Base-by-base conservation (phyloP, 805 yeast genomes). In the Metschnikowia cubensis region DNA sequence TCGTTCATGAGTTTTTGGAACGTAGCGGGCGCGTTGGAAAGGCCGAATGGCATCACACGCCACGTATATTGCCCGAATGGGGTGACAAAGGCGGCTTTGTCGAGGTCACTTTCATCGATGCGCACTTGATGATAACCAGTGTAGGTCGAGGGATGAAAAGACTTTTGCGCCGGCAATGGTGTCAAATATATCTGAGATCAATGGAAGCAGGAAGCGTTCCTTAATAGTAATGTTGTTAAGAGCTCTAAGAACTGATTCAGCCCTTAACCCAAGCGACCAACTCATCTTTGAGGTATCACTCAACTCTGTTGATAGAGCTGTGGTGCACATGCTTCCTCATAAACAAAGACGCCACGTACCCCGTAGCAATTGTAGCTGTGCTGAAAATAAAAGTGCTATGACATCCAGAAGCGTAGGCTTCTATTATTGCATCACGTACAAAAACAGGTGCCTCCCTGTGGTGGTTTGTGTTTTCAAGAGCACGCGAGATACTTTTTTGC, bases 311-410 rank as follows among this genome's bases (percentile, higher is more conserved):
- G 38, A 83, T 66, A 2, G 78, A 75, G 1, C 81, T 59, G 61
- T 82, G 86, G 41, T 85, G 67, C 48, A 71, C 75, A 61, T 83
- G 78, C 62, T 84, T 89, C 53, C 73, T 76, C 67, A 84, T 79
- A 48, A 81, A 66, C 32, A 74, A 66, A 2, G 79, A 68, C 8
- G 75, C 60, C 1, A 68, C 43, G 40, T 74, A 64, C 0, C 83
- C 79, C 11, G 79, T 17, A 3, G 67, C 48, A 2, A 79, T 66
- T 1, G 74, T 56, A 0, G 65, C 62, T 8, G 77, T 59, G 40
- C 80, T 72, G 60, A 83, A 82, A 10, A 68, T 50, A 55, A 82
- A 83, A 0, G 86, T 77, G 5, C 75, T 71, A 62, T 77, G 80
- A 48, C 82, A 76, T 7, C 83, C 81, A 15, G 60, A 54, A 13